A percentile compares a stretch with the other conserved stretches of the same genome.
Evolutionary conservation across 2,329 filamentous ascomycete species (phyloP).

Genomic region (Paecilomyces sp.): DNA sequence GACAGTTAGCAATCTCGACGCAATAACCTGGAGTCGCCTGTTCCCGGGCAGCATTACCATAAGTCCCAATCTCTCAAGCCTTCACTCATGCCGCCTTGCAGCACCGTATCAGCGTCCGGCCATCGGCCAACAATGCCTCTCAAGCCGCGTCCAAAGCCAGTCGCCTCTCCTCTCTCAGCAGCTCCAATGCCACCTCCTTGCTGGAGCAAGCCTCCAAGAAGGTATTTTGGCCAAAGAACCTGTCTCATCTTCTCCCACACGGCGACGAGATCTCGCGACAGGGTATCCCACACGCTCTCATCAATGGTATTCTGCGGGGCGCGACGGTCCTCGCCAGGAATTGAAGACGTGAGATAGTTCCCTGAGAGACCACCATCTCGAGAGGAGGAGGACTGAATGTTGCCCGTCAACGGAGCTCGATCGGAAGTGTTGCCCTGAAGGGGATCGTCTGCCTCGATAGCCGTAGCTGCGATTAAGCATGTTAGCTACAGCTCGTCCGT

Average conservation of each 20-base stretch:
- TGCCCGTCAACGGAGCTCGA: slow-evolving; percentile 74
- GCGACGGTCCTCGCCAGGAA: slow-evolving; percentile 85
- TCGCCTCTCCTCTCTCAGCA: slow-evolving; percentile 51
- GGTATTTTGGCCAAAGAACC: slow-evolving; percentile 91
- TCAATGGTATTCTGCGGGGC: slow-evolving; percentile 92
- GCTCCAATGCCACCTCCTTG: slow-evolving; percentile 49
- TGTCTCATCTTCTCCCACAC: slow-evolving; percentile 98
- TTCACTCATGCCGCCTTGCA: slow-evolving; percentile 72
- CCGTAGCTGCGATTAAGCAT: slow-evolving; percentile 34
- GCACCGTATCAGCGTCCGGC: slow-evolving; percentile 60
- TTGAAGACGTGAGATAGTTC: slow-evolving; percentile 77
- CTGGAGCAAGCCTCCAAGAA: slow-evolving; percentile 63
- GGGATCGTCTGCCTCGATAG: slow-evolving; percentile 89
- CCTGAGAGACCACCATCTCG: slow-evolving; percentile 54
- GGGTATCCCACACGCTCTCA: slow-evolving; percentile 94
- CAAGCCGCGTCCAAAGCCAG: slow-evolving; percentile 40
- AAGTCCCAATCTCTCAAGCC: slow-evolving; percentile 95
- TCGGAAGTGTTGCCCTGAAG: slow-evolving; percentile 57
- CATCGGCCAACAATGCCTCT: slow-evolving; percentile 54
- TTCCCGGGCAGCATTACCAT: slow-evolving; percentile 47
- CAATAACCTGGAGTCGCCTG: not conserved
- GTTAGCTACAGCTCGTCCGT: not conserved
- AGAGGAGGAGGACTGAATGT: slow-evolving; percentile 60
- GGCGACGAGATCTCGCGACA: slow-evolving; percentile 81
- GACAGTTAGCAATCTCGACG: slow-evolving; percentile 9